Evolutionary conservation across 2,329 filamentous ascomycete genomes (phyloP).

Genomic region (Xylaria arbuscula): DNA sequence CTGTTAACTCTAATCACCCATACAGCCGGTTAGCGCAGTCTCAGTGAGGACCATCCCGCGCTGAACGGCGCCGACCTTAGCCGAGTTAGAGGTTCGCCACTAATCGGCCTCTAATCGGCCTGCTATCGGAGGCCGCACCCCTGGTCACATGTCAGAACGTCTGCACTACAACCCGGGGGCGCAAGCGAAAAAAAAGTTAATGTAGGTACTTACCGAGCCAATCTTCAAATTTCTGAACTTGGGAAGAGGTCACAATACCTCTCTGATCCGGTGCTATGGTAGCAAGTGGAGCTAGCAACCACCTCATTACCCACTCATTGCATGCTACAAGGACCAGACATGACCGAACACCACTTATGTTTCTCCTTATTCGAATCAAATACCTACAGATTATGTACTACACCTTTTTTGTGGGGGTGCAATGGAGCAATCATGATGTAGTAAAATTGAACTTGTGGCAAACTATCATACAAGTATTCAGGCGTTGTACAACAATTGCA

Average conservation of each 20-base stretch:
- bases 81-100: slow-evolving; percentile 5
- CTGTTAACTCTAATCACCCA: no score
- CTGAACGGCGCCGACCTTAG: slow-evolving; percentile 17
- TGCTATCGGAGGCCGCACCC: background rate
- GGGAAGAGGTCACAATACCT: slow-evolving; percentile 27
- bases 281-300: background rate
- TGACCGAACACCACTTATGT: no score
- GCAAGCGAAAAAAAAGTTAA: background rate
- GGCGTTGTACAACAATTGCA: background rate
- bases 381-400: background rate
- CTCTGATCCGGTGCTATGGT: background rate
- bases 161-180: background rate
- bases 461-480: slow-evolving; percentile 3
- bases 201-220: background rate
- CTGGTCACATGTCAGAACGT: slow-evolving; percentile 8
- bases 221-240: background rate
- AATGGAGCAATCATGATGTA: background rate
- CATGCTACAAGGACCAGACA: no score
- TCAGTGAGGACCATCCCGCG: background rate
- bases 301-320: background rate
- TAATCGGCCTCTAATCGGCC: background rate
- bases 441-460: background rate
- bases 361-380: background rate
- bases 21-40: no score
- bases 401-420: background rate